Percentiles rank a stretch among this genome's conserved stretches.
Evolutionary conservation across 441 rosid species (phyloP).

Genomic region (Raphanus hybrid): DNA sequence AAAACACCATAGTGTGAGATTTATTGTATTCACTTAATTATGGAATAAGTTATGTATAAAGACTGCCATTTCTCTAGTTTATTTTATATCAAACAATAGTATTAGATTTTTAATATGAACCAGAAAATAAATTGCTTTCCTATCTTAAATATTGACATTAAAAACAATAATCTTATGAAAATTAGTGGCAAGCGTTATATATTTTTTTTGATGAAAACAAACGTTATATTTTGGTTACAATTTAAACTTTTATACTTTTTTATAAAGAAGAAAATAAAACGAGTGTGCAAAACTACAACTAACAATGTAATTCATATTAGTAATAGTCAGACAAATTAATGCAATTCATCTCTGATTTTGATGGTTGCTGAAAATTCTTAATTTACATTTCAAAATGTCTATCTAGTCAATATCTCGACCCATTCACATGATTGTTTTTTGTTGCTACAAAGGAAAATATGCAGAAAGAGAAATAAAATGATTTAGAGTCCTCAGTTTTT

Average conservation of each 20-base stretch:
- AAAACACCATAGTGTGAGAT: no score
- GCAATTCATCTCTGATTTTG: neutral
- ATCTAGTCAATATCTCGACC: neutral
- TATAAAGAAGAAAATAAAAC: neutral
- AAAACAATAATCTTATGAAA: no score
- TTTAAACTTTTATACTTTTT: no score
- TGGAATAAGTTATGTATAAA: no score
- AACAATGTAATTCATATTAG: neutral
- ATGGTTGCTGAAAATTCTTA: neutral
- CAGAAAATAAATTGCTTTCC: no score
- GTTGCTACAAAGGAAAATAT: neutral
- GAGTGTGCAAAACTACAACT: neutral
- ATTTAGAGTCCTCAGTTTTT: neutral
- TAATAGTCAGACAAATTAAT: neutral
- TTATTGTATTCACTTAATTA: no score
- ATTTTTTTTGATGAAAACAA: neutral
- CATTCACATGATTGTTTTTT: neutral
- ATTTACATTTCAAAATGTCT: no score
- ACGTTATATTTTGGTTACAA: neutral
- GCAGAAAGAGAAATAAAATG: neutral
- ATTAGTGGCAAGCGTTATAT: no score
- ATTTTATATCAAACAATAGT: no score
- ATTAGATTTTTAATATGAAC: no score
- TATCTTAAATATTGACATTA: no score
- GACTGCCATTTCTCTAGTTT: no score